These are phyloP conservation scores for Jamesozyma piceae DNA, from an alignment of 805 yeast genomes.

Conservation along the genomic window DNA sequence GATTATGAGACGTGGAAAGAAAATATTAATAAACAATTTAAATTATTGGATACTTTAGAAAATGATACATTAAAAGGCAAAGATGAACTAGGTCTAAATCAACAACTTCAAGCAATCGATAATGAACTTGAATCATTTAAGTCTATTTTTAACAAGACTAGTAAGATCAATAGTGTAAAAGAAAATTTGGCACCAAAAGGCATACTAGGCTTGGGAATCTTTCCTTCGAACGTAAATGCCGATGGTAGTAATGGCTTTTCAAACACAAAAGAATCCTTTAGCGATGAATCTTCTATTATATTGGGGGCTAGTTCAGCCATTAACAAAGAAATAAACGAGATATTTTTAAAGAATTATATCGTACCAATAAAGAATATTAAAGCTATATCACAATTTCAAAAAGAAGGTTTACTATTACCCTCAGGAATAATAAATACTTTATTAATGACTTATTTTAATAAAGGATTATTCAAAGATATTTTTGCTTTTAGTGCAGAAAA, in stretches of 20 bases:
- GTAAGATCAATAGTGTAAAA: neutral
- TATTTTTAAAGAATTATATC: neutral
- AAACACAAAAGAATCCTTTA: neutral
- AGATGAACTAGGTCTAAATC: neutral
- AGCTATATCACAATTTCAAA: neutral
- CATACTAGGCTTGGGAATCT: slow-evolving; percentile 2
- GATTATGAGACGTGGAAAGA: neutral
- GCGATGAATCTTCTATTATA: neutral
- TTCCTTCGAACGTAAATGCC: neutral
- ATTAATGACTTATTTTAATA: neutral
- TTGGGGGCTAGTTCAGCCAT: neutral
- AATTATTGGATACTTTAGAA: neutral
- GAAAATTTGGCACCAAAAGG: neutral
- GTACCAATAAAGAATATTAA: neutral
- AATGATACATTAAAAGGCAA: neutral
- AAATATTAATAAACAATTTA: neutral
- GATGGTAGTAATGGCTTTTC: neutral
- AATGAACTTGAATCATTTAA: neutral
- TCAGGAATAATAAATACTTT: neutral
- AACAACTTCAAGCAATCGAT: neutral
- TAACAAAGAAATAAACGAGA: neutral
- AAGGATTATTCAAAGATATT: neutral
- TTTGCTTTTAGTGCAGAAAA: neutral
- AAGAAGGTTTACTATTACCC: neutral
- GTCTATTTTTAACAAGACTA: neutral